Percentiles rank a stretch among this genome's conserved stretches.
phyloP scores from a whole-genome alignment of 2,329 filamentous ascomycete genomes.

The Ophiobolus disseminans region DNA sequence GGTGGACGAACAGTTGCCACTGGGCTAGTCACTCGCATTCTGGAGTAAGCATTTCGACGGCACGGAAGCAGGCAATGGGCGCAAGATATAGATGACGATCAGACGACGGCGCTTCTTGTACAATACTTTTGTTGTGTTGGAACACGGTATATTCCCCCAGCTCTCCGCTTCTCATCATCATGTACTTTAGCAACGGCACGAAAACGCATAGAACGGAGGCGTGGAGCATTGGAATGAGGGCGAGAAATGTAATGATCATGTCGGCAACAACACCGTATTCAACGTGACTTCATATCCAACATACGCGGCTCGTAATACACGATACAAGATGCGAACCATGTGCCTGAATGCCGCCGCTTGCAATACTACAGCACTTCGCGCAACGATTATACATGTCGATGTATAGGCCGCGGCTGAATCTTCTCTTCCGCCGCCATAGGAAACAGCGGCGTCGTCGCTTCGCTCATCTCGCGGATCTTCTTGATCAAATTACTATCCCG shows the following conservation, averaged over 20 bases:
- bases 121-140: conserved; percentile 27
- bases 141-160: conserved; percentile 17
- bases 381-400: conserved; percentile 18
- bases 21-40: conserved; percentile 48
- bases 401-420: conserved; percentile 14
- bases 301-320: too few species aligned
- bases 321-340: too few species aligned
- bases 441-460: conserved; percentile 38
- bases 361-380: too few species aligned
- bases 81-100: conserved; percentile 6
- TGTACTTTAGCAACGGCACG: conserved; percentile 34
- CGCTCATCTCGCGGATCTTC: conserved; percentile 53
- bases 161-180: conserved; percentile 36
- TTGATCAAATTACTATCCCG: conserved; percentile 53
- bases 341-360: too few species aligned
- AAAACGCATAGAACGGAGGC: conserved; percentile 19
- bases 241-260: conserved; percentile 31
- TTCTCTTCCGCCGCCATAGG: conserved; percentile 8
- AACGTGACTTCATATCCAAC: too few species aligned
- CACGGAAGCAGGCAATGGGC: neutral
- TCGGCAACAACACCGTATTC: too few species aligned
- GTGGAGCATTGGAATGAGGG: conserved; percentile 25
- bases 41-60: conserved; percentile 33
- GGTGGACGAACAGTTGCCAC: conserved; percentile 71
- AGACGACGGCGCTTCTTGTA: conserved; percentile 26